phyloP scores from a whole-genome alignment of 345 rosid genomes.

The Jatropha curcas region DNA sequence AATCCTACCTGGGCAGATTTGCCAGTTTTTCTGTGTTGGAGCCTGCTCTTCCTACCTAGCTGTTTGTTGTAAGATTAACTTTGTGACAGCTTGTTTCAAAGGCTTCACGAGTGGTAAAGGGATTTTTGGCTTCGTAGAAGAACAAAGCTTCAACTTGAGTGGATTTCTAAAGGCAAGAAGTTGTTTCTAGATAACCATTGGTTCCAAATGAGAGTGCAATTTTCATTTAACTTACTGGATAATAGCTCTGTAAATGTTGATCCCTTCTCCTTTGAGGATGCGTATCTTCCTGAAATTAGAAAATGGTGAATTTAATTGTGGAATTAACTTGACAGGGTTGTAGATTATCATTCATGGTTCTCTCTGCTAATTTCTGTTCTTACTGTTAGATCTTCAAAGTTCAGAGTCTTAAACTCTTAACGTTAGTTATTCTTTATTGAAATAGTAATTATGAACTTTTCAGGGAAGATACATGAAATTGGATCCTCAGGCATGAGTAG shows the following conservation, averaged over 20 bases:
- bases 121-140: no score
- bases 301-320: no score
- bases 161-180: not conserved
- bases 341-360: not conserved
- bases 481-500: slow-evolving; percentile 28
- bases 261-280: not conserved
- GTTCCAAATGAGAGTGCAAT: not conserved
- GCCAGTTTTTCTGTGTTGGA: not conserved
- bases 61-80: not conserved
- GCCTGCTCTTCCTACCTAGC: not conserved
- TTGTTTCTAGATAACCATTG: not conserved
- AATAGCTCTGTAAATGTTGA: not conserved
- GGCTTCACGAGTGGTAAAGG: no score
- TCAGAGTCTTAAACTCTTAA: not conserved
- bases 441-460: not conserved
- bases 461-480: slow-evolving; percentile 34
- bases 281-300: not conserved
- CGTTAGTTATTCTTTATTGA: not conserved
- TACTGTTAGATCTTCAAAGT: not conserved
- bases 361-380: not conserved
- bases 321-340: not conserved
- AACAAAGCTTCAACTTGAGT: no score
- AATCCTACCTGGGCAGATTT: not conserved
- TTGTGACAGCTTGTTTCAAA: not conserved
- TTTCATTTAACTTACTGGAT: not conserved